Conservation (phyloP, 1,139 yeast species). For the Blastobotrys persicus region DNA sequence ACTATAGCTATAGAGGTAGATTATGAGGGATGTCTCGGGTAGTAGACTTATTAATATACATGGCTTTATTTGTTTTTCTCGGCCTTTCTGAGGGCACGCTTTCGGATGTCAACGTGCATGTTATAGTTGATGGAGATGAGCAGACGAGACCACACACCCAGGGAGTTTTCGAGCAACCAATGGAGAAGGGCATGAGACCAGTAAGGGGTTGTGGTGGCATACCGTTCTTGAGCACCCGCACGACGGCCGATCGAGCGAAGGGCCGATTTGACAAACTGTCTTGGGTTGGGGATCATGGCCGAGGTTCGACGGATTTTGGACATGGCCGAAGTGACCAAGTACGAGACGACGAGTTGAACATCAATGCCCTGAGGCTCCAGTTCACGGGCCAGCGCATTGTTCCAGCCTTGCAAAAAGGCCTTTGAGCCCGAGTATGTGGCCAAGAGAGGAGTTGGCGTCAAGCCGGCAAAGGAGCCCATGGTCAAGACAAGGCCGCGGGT, state of each 20-base stretch:
- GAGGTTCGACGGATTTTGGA: constrained; percentile 85
- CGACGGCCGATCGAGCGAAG: constrained; percentile 74
- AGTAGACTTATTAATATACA: neutral
- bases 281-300: constrained; percentile 75
- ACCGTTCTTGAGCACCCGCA: constrained; percentile 90
- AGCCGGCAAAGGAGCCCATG: constrained; percentile 97
- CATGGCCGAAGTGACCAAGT: constrained; percentile 93
- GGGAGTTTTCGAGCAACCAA: constrained; percentile 70
- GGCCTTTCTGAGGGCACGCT: constrained; percentile 77
- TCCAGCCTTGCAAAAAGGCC: constrained; percentile 93
- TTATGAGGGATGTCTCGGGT: neutral
- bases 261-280: constrained; percentile 67
- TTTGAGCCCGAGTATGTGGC: constrained; percentile 97
- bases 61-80: constrained; percentile 29
- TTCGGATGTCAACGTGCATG: constrained; percentile 80
- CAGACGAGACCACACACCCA: constrained; percentile 74
- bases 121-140: constrained; percentile 65
- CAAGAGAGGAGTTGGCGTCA: constrained; percentile 85
- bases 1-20: neutral
- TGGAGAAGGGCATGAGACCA: constrained; percentile 95
- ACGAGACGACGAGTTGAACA: constrained; percentile 83
- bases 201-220: constrained; percentile 83
- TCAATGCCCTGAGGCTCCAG: constrained; percentile 66
- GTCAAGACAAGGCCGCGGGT: constrained; percentile 70
- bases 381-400: constrained; percentile 85